Percentiles rank a stretch among this genome's conserved stretches.
phyloP scores from a whole-genome alignment of 805 yeast genomes.

The Ogataea trehalophila region DNA sequence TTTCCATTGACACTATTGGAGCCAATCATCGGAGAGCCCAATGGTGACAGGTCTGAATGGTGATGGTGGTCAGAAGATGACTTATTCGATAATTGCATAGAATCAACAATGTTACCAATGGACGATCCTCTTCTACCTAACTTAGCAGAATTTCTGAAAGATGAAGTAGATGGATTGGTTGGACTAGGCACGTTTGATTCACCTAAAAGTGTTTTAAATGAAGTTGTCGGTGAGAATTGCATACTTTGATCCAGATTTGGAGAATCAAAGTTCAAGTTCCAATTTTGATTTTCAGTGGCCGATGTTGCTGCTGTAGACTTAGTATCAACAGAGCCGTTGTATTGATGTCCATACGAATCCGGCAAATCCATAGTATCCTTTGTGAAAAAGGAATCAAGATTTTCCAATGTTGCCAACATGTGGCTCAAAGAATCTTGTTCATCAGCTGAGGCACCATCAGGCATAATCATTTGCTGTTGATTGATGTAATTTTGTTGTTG shows the following conservation, averaged over 20 bases:
- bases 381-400: conserved; percentile 83
- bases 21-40: conserved; percentile 19
- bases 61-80: conserved; percentile 9
- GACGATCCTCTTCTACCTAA: conserved; percentile 19
- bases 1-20: background rate
- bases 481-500: conserved; percentile 25
- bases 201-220: conserved; percentile 71
- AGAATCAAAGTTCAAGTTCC: conserved; percentile 26
- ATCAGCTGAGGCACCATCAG: conserved; percentile 45
- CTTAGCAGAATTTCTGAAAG: conserved; percentile 15
- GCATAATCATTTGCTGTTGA: conserved; percentile 18
- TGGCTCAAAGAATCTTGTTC: conserved; percentile 75
- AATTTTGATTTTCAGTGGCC: conserved; percentile 13
- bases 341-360: conserved; percentile 34
- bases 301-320: conserved; percentile 40
- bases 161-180: conserved; percentile 7
- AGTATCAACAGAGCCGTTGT: conserved; percentile 60
- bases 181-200: conserved; percentile 26
- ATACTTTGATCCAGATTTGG: conserved; percentile 23
- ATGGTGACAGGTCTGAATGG: conserved; percentile 16
- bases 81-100: conserved; percentile 14
- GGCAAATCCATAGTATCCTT: conserved; percentile 39
- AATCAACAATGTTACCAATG: conserved; percentile 10
- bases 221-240: conserved; percentile 50
- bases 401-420: conserved; percentile 90